Evolutionary conservation across 1,284 basidiomycete genomes (phyloP), one percentile per base, ranked within the genome.

Genomic region (Porogramme epimiltina): DNA sequence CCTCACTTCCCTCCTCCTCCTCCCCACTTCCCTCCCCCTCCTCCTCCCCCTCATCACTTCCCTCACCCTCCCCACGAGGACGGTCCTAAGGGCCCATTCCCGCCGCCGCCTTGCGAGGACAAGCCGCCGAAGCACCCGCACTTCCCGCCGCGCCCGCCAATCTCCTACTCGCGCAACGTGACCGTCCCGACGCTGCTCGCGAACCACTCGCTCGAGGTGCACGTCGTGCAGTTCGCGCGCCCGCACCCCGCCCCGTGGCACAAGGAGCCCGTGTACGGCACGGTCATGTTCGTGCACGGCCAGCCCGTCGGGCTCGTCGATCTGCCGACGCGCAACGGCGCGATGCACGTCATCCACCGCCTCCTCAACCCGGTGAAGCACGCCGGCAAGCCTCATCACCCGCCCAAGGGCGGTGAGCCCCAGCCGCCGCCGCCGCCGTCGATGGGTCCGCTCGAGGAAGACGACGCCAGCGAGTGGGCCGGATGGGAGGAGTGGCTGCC

Each of bases 401-500:
- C 54, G n/a, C 51, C 42, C 22, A 22, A 19, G 16, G 26, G 22
- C 51, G 62, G 67, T n/a, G n/a, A n/a, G 28, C 28, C 28, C 28
- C 28, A 6, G 28, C 6, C 28, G 20, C 42, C 22, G 18, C 23
- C 15, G 23, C 4, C 16, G 16, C 44, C n/a, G 6, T 1, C 31
- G 31, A n/a, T 3, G 44, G 24, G 6, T 18, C 9, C 16, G 22
- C 5, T 6, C 13, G 49, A 43, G 31, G 65, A 70, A 18, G 55
- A 68, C 19, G 61, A 70, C 34, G 61, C 70, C 33, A 58, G 64
- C 19, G 68, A 71, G 5, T 87, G 83, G 83, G 73, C 77, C 26
- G 74, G 79, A 55, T 87, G 87, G 86, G 80, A 87, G 67, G 74
- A 81, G 44, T 81, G 73, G 76, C 61, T 77, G 42, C 67, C 68